A percentile compares a stretch with the other conserved stretches of the same genome.
These are phyloP conservation scores for Gleditsia sinensis DNA, from an alignment of 306 rosid species.

Conservation along the genomic window DNA sequence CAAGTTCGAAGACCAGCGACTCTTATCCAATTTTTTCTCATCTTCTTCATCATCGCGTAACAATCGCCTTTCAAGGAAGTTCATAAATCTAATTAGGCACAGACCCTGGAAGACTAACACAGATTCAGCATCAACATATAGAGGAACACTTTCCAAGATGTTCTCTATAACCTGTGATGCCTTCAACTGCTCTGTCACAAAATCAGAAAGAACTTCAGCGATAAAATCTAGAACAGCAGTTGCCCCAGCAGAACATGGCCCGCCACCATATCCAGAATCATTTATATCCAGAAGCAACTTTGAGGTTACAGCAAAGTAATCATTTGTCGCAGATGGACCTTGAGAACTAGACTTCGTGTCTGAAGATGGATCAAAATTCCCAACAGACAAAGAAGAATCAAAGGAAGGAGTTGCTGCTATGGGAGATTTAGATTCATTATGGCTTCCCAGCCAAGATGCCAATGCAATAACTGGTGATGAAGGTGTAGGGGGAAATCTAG, in stretches of 20 bases:
- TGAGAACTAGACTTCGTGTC: slow-evolving; percentile 67
- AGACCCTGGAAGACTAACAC: slow-evolving; percentile 94
- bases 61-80: slow-evolving; percentile 96
- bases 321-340: slow-evolving; percentile 63
- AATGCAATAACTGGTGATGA: slow-evolving; percentile 76
- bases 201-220: slow-evolving; percentile 97
- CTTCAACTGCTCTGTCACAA: slow-evolving; percentile 90
- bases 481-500: slow-evolving; percentile 58
- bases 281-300: slow-evolving; percentile 85
- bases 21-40: slow-evolving; percentile 91
- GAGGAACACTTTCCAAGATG: slow-evolving; percentile 90
- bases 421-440: slow-evolving; percentile 64
- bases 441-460: slow-evolving; percentile 84
- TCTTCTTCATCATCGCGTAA: slow-evolving; percentile 97
- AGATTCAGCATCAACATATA: slow-evolving; percentile 77
- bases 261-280: slow-evolving; percentile 98
- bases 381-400: slow-evolving; percentile 63
- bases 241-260: slow-evolving; percentile 98
- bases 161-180: slow-evolving; percentile 80
- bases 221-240: slow-evolving; percentile 92
- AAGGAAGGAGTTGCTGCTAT: slow-evolving; percentile 64
- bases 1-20: slow-evolving; percentile 93
- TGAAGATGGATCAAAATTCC: slow-evolving; percentile 67
- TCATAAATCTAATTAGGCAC: slow-evolving; percentile 89
- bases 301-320: slow-evolving; percentile 70